These are phyloP conservation scores for Russula emetica DNA, from an alignment of 768 basidiomycete species.

Conservation along the genomic window DNA sequence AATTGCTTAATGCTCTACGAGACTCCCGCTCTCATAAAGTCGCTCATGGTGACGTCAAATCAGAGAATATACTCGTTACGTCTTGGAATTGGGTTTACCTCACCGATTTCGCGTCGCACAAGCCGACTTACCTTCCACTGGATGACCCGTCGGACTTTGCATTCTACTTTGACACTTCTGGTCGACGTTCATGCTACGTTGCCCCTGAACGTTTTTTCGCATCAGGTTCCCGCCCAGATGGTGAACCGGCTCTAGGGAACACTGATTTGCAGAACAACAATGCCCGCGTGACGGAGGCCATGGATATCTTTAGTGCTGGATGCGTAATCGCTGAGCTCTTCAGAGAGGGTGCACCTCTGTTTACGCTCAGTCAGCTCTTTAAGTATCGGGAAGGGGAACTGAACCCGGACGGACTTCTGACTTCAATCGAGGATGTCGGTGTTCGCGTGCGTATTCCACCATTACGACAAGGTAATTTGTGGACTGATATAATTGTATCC, in stretches of 20 bases:
- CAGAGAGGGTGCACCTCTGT: conserved; percentile 88
- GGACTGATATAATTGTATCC: background rate
- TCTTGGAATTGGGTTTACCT: conserved; percentile 96
- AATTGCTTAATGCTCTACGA: conserved; percentile 78
- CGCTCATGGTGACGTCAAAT: conserved; percentile 98
- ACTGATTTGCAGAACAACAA: conserved; percentile 65
- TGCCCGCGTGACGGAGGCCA: conserved; percentile 83
- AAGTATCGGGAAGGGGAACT: conserved; percentile 88
- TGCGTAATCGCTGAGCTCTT: conserved; percentile 96
- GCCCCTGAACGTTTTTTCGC: conserved; percentile 96
- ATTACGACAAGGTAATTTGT: conserved; percentile 14
- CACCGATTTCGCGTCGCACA: conserved; percentile 92
- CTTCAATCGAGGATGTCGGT: conserved; percentile 71
- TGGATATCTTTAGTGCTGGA: conserved; percentile 96
- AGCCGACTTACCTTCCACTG: conserved; percentile 90
- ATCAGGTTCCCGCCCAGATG: conserved; percentile 53
- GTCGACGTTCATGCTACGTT: conserved; percentile 89
- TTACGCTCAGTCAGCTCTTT: conserved; percentile 91
- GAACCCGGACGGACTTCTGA: conserved; percentile 65
- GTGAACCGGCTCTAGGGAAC: conserved; percentile 9
- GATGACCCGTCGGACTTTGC: conserved; percentile 98
- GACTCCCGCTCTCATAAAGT: conserved; percentile 81
- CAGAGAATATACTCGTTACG: conserved; percentile 92
- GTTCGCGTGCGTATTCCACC: conserved; percentile 59
- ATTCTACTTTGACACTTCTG: conserved; percentile 95